Conservation (phyloP, 176 grass and related monocot genomes). For the Typha latifolia region DNA sequence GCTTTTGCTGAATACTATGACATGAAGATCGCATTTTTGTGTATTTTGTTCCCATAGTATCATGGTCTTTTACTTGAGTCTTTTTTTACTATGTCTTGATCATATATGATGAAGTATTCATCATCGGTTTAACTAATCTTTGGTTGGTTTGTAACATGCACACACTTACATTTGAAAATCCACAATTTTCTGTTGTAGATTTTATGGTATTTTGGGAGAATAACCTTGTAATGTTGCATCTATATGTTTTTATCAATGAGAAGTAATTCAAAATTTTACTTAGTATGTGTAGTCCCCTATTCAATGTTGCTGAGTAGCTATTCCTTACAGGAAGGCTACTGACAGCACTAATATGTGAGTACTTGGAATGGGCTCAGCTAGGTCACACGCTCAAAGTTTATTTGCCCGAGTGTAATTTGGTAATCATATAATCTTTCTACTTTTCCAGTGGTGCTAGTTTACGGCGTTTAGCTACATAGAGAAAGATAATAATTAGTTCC, state of each 20-base stretch:
- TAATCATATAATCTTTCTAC: slow-evolving; percentile 22
- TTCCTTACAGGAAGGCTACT: slow-evolving; percentile 69
- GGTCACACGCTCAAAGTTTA: slow-evolving; percentile 92
- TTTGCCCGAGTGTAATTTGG: slow-evolving; percentile 84
- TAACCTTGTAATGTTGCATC: not conserved
- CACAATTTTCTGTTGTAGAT: no score
- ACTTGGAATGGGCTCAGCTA: slow-evolving; percentile 92
- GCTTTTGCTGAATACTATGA: no score
- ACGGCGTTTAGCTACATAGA: not conserved
- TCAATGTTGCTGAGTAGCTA: not conserved
- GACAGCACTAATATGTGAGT: slow-evolving; percentile 75
- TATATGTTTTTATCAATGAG: not conserved
- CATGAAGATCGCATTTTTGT: no score
- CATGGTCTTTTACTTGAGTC: no score
- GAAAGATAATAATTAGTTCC: not conserved
- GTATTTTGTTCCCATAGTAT: no score
- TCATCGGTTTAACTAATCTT: no score
- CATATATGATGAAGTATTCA: no score
- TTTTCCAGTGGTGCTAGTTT: slow-evolving; percentile 1
- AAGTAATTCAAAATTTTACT: not conserved
- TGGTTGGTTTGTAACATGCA: no score
- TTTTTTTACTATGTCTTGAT: no score
- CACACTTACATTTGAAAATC: no score
- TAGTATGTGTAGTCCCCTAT: slow-evolving; percentile 12
- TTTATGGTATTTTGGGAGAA: not conserved